Conservation (phyloP, 2,329 filamentous ascomycete genomes). For the Amauroascus niger region DNA sequence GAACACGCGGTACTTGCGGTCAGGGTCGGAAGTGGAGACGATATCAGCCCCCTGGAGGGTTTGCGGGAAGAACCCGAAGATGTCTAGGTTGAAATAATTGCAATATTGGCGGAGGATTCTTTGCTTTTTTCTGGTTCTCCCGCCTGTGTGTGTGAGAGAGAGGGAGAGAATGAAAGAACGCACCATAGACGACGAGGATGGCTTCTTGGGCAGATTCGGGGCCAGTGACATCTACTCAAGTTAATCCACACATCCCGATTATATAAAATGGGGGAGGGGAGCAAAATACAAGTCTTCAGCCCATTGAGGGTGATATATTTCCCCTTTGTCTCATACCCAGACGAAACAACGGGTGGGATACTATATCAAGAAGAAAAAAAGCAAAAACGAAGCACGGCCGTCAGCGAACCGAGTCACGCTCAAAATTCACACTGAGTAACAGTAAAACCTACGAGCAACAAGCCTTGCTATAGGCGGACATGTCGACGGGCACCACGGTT, state of each 20-base stretch:
- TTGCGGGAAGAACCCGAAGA: constrained; percentile 56
- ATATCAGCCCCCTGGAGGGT: constrained; percentile 56
- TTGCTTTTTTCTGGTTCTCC: neutral
- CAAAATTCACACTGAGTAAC: neutral
- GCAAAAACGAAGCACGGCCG: neutral
- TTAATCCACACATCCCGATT: neutral
- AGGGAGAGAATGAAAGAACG: constrained; percentile 9
- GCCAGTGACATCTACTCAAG: constrained; percentile 44
- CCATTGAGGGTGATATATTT: constrained; percentile 51
- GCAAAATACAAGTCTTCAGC: constrained; percentile 47
- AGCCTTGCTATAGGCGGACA: constrained; percentile 38
- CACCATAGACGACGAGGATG: constrained; percentile 48
- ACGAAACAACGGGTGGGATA: constrained; percentile 35
- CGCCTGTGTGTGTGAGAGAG: neutral
- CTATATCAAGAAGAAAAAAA: constrained; percentile 18
- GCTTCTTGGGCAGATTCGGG: constrained; percentile 47
- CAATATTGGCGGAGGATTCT: neutral
- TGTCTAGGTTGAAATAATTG: constrained; percentile 35
- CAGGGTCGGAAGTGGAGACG: constrained; percentile 53
- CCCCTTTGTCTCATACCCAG: constrained; percentile 48
- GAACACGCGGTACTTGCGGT: constrained; percentile 68
- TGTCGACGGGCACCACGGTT: constrained; percentile 15
- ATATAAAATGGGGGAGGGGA: neutral
- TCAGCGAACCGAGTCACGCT: neutral
- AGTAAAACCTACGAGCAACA: constrained; percentile 34